A percentile compares a stretch with the other conserved stretches of the same genome.
Conservation (phyloP, 164 flowering plant species). For the Annona cherimola region DNA sequence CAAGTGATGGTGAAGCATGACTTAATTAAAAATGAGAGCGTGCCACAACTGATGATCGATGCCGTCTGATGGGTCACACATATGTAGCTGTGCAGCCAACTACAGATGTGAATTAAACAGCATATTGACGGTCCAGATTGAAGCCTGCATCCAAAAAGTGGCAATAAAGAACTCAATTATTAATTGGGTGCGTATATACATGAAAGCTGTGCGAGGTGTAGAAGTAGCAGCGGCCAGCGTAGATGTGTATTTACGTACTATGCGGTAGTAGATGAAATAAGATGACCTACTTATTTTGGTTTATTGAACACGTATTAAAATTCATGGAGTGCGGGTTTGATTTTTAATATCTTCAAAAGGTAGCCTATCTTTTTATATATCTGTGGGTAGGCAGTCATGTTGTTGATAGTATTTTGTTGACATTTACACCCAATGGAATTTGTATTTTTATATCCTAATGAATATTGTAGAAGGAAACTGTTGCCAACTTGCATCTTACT, state of each 20-base stretch:
- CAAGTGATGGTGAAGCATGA: not conserved
- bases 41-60: not conserved
- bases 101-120: too few species aligned
- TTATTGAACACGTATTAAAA: not conserved
- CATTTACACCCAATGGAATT: not conserved
- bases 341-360: not conserved
- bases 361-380: not conserved
- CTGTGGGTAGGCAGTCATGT: slow-evolving; percentile 11
- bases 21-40: not conserved
- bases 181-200: too few species aligned
- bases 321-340: slow-evolving; percentile 8
- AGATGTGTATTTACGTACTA: not conserved
- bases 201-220: too few species aligned
- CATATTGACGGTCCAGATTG: not conserved
- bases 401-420: slow-evolving; percentile 3
- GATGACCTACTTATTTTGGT: slow-evolving; percentile 2
- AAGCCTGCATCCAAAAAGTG: not conserved
- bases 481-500: slow-evolving; percentile 1
- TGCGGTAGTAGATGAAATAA: not conserved
- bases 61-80: too few species aligned
- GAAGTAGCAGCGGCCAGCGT: too few species aligned
- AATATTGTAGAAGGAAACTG: not conserved
- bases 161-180: not conserved
- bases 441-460: not conserved
- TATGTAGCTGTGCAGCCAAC: too few species aligned